Evolutionary conservation across 768 basidiomycete species (phyloP), one percentile per base, ranked within the genome.

Genomic region (Phylloporus rhodoxanthus): DNA sequence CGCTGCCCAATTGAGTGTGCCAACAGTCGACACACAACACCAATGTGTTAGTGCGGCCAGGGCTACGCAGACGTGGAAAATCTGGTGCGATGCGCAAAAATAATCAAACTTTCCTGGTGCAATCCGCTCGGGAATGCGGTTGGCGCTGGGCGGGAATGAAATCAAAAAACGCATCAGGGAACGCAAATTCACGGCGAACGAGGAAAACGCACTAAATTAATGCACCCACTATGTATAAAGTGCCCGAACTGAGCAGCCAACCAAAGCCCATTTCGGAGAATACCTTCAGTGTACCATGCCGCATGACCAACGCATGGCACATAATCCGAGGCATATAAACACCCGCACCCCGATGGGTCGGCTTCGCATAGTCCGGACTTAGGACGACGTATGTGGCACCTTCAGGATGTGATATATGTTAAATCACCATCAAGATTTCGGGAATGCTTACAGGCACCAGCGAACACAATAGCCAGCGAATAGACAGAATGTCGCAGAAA

Each of bases 31-130:
- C 50, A 87, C 72, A 56, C 70, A 72, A 30, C 68, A 65, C 68
- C 84, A 89, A 57, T 88, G 86, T 9, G 79, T 71, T 56, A 84
- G 66, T 30, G 84, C 86, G 10, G 85, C 88, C 21, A 82, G 67
- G 47, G 91, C 73, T 32, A 94, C 91, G 59, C 78, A 82, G 52
- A 83, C 65, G 63, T 94, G 93, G 67, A 96, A 94, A 58, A 95
- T 86, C 68, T 94, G 89, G 71, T 95, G 92, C 17, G 87, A 91
- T 0, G 87, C 78, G 48, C 83, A 76, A 59, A 89, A 77, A 59
- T 78, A 76, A 69, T 93, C 91, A 68, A 92, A 92, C 55, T 68
- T 78, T 32, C 91, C 90, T 5, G 89, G 89, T 7, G 74, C 70
- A 53, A 83, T 69, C 33, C 81, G 74, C 60, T 94, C 91, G 38